Base-by-base conservation (phyloP, 805 yeast genomes). In the Peterozyma xylosa region DNA sequence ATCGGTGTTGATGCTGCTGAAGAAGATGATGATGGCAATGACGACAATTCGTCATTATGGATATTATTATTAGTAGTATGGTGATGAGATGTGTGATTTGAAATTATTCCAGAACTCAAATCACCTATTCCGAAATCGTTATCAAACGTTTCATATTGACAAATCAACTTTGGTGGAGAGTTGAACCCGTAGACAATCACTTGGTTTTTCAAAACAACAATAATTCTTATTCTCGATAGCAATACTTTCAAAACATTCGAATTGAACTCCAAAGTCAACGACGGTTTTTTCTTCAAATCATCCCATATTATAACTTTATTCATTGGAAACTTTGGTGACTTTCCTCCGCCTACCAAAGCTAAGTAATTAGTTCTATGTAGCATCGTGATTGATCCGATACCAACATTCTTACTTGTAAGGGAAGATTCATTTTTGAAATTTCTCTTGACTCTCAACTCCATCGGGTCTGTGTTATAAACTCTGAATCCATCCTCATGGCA, bases 301-400 rank as follows among this genome's bases (percentile, higher is more conserved):
- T 91, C 97, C 96, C 96, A 93, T 14, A 91, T 81, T 33, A 88
- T 73, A 34, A 89, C 75, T 59, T 85, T 86, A 63, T 86, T 87
- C 51, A 77, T 71, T 1, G 96, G 85, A 54, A 78, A 86, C 48
- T 77, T 72, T 17, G 96, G 96, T 46, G 73, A 73, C 49, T 74
- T 71, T 1, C 96, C 96, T 14, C 96, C 96, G 1, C 97, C 96
- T 0, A 89, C 86, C 37, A 93, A 64, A 1, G 91, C 96, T 42
- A 91, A 71, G 58, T 89, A 90, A 63, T 91, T 91, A 0, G 97
- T 89, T 37, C 96, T 74, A 58, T 88, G 86, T 5, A 91, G 78
- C 96, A 91, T 87, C 38, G 82, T 69, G 2, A 85, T 78, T 32
- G 72, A 67, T 2, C 93, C 95, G 21, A 90, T 80, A 0, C 96